Evolutionary conservation across 2,329 filamentous ascomycete species (phyloP), one percentile per base, ranked within the genome.

Genomic region (Macroventuria anomochaeta): DNA sequence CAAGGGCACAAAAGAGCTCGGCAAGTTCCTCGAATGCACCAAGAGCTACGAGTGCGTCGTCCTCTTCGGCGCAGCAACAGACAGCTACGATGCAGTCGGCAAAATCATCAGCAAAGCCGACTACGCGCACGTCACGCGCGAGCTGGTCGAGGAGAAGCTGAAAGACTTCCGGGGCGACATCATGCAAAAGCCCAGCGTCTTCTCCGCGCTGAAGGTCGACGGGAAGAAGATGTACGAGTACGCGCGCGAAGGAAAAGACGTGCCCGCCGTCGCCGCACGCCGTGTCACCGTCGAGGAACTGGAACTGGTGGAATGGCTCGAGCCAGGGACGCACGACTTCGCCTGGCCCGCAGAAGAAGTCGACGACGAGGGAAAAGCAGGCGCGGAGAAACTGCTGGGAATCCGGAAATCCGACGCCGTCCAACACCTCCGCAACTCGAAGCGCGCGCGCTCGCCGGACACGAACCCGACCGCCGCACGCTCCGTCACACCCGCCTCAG

Each of bases 221-320:
- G 95, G 95, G 2, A 97, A 97, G 80, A 89, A 91, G 28, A 81
- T 97, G 41, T 99, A 99, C 73, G 93, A 99, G 76, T 97, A 97
- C 75, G 95, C 95, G 17, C 84, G 95, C 41, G 91, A 93, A 72
- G 95, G 95, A 13, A 91, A 89, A 69, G 85, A 90, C 29, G 88
- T 96, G 13, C 95, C 95, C 0, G 89, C 96, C 72, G 95, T 99
- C 54, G 82, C 92, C 71, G 85, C 89, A 47, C 81, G 93, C 52
- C 84, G 89, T 2, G 90, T 97, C 32, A 86, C 91, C 46, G 90
- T 96, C 0, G 76, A 83, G 39, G 84, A 92, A 31, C 75, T 97
- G 63, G 90, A 96, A 72, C 75, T 97, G 53, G 70, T 96, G 7
- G 91, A 97, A 70, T 99, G 91, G 81, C 77, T 83, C 80, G 90